phyloP scores from a whole-genome alignment of 495 filamentous ascomycete genomes.

The Penicillium roqueforti region DNA sequence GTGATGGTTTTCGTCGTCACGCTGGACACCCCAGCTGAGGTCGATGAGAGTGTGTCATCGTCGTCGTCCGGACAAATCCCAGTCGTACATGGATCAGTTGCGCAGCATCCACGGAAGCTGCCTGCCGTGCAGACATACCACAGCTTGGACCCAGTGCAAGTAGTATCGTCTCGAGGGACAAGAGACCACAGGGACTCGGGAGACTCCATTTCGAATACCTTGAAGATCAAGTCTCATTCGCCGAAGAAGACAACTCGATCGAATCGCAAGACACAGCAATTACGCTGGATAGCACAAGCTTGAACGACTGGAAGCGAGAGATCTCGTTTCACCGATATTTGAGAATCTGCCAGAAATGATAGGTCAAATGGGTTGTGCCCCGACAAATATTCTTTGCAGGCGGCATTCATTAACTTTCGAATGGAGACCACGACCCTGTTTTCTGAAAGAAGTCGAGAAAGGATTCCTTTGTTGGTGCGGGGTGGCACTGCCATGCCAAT shows the following conservation, averaged over 20 bases:
- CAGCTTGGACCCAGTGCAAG: conserved; percentile 16
- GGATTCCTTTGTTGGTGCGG: conserved; percentile 3
- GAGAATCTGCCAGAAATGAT: not conserved
- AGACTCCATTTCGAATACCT: not conserved
- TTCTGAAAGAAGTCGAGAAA: conserved; percentile 1
- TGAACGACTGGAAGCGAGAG: not conserved
- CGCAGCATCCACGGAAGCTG: conserved; percentile 36
- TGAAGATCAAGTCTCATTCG: not conserved
- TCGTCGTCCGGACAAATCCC: conserved; percentile 33
- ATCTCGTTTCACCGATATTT: not conserved
- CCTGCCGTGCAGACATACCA: conserved; percentile 35
- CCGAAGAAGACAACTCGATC: not conserved
- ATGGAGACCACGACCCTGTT: not conserved
- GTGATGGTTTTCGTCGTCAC: not conserved
- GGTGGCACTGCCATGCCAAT: conserved; percentile 4
- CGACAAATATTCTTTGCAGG: conserved; percentile 2
- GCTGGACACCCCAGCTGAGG: not conserved
- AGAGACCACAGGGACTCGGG: conserved; percentile 5
- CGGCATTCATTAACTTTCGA: not conserved
- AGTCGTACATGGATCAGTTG: conserved; percentile 32
- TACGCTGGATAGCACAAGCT: not conserved
- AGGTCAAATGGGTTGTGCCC: not conserved
- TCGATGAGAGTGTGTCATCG: not conserved
- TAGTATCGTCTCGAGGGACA: conserved; percentile 10
- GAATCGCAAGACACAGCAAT: not conserved